These are phyloP conservation scores for Syzygium aromaticum DNA, from an alignment of 345 rosid species.

Conservation along the genomic window DNA sequence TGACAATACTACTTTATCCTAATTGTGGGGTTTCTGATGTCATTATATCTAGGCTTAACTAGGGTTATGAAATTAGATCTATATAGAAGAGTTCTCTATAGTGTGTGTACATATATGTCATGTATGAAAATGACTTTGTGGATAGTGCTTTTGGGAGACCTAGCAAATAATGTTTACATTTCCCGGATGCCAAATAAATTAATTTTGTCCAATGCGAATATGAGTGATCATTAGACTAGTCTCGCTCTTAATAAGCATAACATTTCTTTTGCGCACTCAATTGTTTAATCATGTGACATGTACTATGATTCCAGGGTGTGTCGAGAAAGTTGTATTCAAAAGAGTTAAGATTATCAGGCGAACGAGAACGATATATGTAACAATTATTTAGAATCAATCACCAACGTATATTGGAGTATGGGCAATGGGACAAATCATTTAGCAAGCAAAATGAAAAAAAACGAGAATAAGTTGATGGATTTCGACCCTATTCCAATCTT, in stretches of 20 bases:
- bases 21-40: not conserved
- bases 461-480: not conserved
- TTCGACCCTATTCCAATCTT: not conserved
- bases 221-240: not conserved
- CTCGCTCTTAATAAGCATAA: not conserved
- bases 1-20: not conserved
- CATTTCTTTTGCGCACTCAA: not conserved
- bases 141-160: not conserved
- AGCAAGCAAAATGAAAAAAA: not conserved
- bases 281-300: not conserved
- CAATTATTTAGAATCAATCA: not conserved
- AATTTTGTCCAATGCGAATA: not conserved
- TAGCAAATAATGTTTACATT: not conserved
- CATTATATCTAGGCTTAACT: not conserved
- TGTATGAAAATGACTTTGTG: not conserved
- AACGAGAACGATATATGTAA: not conserved
- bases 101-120: not conserved
- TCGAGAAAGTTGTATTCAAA: not conserved
- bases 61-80: not conserved
- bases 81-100: not conserved
- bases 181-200: not conserved
- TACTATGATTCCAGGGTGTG: not conserved
- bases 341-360: fast-evolving
- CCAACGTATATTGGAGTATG: not conserved
- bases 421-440: not conserved